These are phyloP conservation scores for Hortiboletus flavorubellus DNA, from an alignment of 768 basidiomycete genomes.

Conservation along the genomic window DNA sequence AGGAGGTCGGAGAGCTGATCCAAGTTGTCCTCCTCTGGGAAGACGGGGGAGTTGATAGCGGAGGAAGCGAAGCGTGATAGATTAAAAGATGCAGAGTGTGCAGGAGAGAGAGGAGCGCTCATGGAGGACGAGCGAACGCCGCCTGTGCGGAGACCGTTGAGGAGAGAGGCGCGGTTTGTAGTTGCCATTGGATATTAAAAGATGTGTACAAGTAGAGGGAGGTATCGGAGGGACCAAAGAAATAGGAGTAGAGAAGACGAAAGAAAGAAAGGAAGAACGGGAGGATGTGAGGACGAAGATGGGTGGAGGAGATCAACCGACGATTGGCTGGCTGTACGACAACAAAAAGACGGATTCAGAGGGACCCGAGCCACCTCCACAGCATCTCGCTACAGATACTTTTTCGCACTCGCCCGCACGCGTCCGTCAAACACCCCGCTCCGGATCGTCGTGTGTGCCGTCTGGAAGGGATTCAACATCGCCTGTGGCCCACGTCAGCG, in stretches of 20 bases:
- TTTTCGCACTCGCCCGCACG: slow-evolving; percentile 83
- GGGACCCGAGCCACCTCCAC: slow-evolving; percentile 18
- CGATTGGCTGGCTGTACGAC: slow-evolving; percentile 3
- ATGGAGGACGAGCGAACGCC: slow-evolving; percentile 77
- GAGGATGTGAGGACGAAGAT: background rate
- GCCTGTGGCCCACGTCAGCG: slow-evolving; percentile 47
- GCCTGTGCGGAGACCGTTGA: slow-evolving; percentile 85
- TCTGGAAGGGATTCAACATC: slow-evolving; percentile 94
- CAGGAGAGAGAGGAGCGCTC: slow-evolving; percentile 63
- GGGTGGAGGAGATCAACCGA: slow-evolving; percentile 10
- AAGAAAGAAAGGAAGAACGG: slow-evolving; percentile 16
- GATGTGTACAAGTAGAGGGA: slow-evolving; percentile 20
- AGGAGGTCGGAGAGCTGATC: slow-evolving; percentile 61
- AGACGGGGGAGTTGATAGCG: slow-evolving; percentile 42
- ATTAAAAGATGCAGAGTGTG: slow-evolving; percentile 59
- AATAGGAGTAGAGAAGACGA: slow-evolving; percentile 8
- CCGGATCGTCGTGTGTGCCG: slow-evolving; percentile 78
- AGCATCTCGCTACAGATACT: slow-evolving; percentile 51
- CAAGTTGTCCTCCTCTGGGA: slow-evolving; percentile 51
- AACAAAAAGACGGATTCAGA: slow-evolving; percentile 17
- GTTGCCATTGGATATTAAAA: slow-evolving; percentile 41
- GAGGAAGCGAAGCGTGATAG: slow-evolving; percentile 50
- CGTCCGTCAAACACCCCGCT: slow-evolving; percentile 80
- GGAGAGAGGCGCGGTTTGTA: slow-evolving; percentile 73
- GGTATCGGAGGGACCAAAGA: slow-evolving; percentile 1